These are phyloP conservation scores for Penicillium sp. DNA, from an alignment of 2,329 filamentous ascomycete species.

Conservation along the genomic window DNA sequence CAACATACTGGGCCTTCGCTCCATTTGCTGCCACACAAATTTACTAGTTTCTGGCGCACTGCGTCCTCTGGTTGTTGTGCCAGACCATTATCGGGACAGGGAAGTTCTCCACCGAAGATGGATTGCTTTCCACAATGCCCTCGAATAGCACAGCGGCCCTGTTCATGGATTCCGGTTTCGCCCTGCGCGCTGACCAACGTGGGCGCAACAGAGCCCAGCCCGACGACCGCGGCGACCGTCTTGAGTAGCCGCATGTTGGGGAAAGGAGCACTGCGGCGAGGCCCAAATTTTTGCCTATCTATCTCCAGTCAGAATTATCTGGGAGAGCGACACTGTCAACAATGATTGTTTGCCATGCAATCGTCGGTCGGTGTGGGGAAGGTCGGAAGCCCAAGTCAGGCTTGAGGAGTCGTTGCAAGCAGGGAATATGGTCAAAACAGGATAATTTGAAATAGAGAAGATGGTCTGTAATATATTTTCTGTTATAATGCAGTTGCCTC, in stretches of 20 bases:
- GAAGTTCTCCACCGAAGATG: slow-evolving; percentile 83
- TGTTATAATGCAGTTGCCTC: no score
- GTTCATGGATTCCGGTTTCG: slow-evolving; percentile 64
- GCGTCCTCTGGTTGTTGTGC: slow-evolving; percentile 70
- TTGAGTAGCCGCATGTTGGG: slow-evolving; percentile 32
- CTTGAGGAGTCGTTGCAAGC: background rate
- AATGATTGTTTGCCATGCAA: slow-evolving; percentile 12
- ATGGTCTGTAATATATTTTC: no score
- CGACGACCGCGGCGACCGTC: slow-evolving; percentile 25
- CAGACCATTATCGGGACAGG: slow-evolving; percentile 84
- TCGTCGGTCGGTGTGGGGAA: slow-evolving; percentile 11
- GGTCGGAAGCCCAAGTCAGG: slow-evolving; percentile 4
- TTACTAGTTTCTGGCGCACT: slow-evolving; percentile 72
- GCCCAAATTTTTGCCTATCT: background rate
- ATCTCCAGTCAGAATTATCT: background rate
- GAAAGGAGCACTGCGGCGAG: background rate
- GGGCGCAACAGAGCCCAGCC: slow-evolving; percentile 28
- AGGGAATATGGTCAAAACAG: background rate
- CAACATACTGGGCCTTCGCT: slow-evolving; percentile 80
- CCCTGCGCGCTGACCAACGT: slow-evolving; percentile 30
- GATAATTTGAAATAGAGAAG: background rate
- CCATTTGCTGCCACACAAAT: slow-evolving; percentile 87
- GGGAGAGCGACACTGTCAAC: background rate
- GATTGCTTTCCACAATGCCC: slow-evolving; percentile 88
- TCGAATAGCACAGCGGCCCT: slow-evolving; percentile 83